Percentiles rank a stretch among this genome's conserved stretches.
Evolutionary conservation across 257 asterid species (phyloP).

Genomic region (Solanum arcanum): DNA sequence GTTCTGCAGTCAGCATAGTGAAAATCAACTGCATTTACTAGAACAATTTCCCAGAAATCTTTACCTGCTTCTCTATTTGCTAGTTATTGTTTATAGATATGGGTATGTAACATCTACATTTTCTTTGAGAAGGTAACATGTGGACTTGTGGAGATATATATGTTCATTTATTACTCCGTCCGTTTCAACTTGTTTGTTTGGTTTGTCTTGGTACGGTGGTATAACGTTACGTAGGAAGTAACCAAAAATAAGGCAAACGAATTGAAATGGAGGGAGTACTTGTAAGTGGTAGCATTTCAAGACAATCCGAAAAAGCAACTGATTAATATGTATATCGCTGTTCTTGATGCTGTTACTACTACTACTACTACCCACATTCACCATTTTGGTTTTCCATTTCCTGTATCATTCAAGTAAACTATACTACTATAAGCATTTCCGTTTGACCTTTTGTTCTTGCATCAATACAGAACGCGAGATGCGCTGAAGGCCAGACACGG

Average conservation of each 20-base stretch:
- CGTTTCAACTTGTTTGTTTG: background rate
- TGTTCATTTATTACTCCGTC: background rate
- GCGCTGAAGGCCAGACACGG: slow-evolving; percentile 77
- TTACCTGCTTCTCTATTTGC: background rate
- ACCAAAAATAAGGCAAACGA: background rate
- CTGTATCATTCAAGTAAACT: background rate
- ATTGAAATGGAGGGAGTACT: background rate
- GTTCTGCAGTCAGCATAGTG: background rate
- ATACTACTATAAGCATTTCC: background rate
- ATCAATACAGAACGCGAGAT: slow-evolving; percentile 50
- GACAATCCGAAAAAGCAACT: background rate
- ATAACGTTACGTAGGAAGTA: background rate
- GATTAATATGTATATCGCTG: background rate
- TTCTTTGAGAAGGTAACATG: background rate
- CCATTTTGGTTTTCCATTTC: background rate
- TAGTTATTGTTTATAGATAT: background rate
- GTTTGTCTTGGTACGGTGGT: background rate
- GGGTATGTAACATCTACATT: background rate
- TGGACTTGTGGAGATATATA: background rate
- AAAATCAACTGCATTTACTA: background rate
- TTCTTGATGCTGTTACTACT: background rate
- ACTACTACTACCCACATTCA: background rate
- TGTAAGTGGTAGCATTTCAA: background rate
- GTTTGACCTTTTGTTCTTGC: background rate
- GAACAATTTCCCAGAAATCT: background rate